Evolutionary conservation across 2,329 filamentous ascomycete species (phyloP), one percentile per base, ranked within the genome.

Genomic region (Colletotrichum somersetense): DNA sequence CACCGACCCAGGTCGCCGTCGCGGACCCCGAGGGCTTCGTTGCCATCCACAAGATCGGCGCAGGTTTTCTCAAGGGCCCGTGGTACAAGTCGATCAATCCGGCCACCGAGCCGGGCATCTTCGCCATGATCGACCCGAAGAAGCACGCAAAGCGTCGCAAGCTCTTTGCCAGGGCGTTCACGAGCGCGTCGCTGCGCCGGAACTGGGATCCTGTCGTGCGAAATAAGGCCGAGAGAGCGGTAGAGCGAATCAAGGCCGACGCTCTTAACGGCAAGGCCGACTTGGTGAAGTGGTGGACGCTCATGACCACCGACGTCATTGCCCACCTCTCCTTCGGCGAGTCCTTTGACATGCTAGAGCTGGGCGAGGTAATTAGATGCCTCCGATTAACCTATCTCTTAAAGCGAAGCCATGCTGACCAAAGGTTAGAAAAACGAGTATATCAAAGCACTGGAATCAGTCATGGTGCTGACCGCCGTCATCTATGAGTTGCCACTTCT

Each of bases 231-330:
- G 75, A 80, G 0, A 72, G 86, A 8, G 78, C 85, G 0, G 79
- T 89, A 0, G 46, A 81, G 4, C 80, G 78, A 56, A 88, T 89
- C 30, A 77, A 73, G 0, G 76, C 83, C 26, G 86, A 89, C 44
- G 81, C 83, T 18, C 63, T 71, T 0, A 77, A 77, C 0, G 81
- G 84, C 0, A 79, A 73, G 0, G 81, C 79, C 0, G 87, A 90
- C 71, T 77, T 89, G 0, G 80, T 83, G 73, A 88, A 88, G 70
- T 90, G 87, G 87, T 87, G 82, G 79, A 77, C 84, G 8, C 88
- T 87, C 68, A 84, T 89, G 81, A 78, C 87, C 0, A 88, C 87
- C 0, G 88, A 90, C 73, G 78, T 88, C 0, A 87, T 89, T 59
- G 86, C 83, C 0, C 82, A 89, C 58, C 77, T 90, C 5, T 84